phyloP scores from a whole-genome alignment of 2,329 filamentous ascomycete genomes.

The Tolypocladium endophyticum region DNA sequence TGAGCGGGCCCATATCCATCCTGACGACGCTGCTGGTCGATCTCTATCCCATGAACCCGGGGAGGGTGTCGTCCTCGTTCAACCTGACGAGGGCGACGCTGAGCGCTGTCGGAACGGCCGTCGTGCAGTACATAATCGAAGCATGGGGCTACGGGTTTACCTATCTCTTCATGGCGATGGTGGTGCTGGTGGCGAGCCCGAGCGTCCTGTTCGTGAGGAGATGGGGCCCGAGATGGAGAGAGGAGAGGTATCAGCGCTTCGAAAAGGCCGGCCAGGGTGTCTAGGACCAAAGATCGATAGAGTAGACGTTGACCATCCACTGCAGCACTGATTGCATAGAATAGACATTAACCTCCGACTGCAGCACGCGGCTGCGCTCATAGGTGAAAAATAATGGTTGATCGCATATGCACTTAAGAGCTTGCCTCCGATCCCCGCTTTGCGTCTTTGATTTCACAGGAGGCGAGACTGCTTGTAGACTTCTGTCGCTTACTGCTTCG shows the following conservation, averaged over 20 bases:
- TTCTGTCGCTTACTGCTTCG: no score
- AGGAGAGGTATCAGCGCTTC: slow-evolving; percentile 16
- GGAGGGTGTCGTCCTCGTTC: slow-evolving; percentile 29
- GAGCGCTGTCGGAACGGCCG: slow-evolving; percentile 27
- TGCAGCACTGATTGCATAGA: no score
- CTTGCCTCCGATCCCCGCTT: no score
- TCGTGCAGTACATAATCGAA: slow-evolving; percentile 29
- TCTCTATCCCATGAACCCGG: slow-evolving; percentile 28
- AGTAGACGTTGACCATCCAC: background rate
- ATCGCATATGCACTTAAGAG: no score
- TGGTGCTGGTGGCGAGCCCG: slow-evolving; percentile 16
- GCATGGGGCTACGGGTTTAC: slow-evolving; percentile 28
- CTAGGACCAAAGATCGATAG: background rate
- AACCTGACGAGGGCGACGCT: slow-evolving; percentile 29
- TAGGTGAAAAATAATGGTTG: no score
- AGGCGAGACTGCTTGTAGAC: no score
- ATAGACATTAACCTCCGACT: no score
- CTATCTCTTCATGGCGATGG: slow-evolving; percentile 21
- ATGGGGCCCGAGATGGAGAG: slow-evolving; percentile 20
- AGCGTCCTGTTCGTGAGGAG: slow-evolving; percentile 16
- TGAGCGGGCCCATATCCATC: slow-evolving; percentile 29
- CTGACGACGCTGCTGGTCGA: slow-evolving; percentile 31
- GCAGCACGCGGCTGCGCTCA: no score
- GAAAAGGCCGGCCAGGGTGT: background rate
- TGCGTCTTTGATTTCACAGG: no score